phyloP scores from a whole-genome alignment of 371 early-diverging fungal genomes.

The Syncephalastrum contaminatum region DNA sequence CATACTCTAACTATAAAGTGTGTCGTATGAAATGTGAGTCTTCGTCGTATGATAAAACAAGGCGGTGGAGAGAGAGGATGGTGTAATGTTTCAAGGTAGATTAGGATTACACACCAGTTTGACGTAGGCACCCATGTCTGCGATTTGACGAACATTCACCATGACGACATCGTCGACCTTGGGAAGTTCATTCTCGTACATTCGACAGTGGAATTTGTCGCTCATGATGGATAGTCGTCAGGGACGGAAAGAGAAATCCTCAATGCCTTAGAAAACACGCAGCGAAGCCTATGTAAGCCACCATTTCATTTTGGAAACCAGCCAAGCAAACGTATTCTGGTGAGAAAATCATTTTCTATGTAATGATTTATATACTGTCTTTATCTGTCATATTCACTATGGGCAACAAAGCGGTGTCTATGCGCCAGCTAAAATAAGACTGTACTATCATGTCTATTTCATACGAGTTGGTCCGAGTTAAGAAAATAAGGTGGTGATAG shows the following conservation, averaged over 20 bases:
- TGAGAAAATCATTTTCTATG: too few relatives aligned
- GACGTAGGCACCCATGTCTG: conserved; percentile 98
- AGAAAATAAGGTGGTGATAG: too few relatives aligned
- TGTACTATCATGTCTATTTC: too few relatives aligned
- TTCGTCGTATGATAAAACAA: neutral
- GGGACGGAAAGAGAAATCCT: conserved; percentile 2
- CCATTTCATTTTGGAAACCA: too few relatives aligned
- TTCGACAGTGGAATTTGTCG: conserved; percentile 71
- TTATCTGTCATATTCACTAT: too few relatives aligned
- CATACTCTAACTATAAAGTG: conserved; percentile 71
- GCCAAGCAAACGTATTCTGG: too few relatives aligned
- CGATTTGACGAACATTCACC: conserved; percentile 97
- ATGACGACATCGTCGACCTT: conserved; percentile 98
- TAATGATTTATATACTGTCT: too few relatives aligned
- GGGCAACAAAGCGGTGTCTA: too few relatives aligned
- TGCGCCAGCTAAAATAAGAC: too few relatives aligned
- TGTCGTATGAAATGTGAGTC: conserved; percentile 1
- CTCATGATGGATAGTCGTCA: conserved; percentile 19
- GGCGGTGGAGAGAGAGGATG: neutral
- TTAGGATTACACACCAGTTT: conserved; percentile 63
- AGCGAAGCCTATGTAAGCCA: too few relatives aligned
- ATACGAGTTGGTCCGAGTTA: too few relatives aligned
- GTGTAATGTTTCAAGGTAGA: conserved; percentile 4
- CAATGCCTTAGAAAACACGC: conserved; percentile 1
- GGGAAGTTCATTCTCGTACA: conserved; percentile 96